These are phyloP conservation scores for Elymus sibiricus DNA, from an alignment of 176 grass and related monocot species.

Conservation along the genomic window DNA sequence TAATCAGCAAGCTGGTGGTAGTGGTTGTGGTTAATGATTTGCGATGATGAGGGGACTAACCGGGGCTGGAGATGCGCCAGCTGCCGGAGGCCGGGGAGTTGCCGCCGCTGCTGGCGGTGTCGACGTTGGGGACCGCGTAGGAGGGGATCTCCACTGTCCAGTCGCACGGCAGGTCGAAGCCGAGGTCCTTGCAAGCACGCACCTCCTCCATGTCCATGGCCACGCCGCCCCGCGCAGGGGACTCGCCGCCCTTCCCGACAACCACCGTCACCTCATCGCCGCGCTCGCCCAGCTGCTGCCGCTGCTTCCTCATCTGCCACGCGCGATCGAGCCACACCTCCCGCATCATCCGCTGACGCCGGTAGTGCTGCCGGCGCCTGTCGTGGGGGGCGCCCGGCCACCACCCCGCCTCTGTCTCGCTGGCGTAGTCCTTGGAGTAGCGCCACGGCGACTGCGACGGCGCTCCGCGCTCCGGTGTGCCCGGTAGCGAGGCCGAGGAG, in stretches of 20 bases:
- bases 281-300: neutral
- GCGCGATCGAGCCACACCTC: conserved; percentile 59
- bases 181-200: conserved; percentile 67
- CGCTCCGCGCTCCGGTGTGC: conserved; percentile 42
- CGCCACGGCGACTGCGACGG: conserved; percentile 6
- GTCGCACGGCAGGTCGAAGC: conserved; percentile 50
- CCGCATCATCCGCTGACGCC: conserved; percentile 32
- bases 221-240: conserved; percentile 6
- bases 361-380: neutral
- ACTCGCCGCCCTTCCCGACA: neutral
- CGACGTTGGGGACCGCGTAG: conserved; percentile 40
- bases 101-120: conserved; percentile 54
- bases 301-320: conserved; percentile 51
- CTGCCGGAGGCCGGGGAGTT: conserved; percentile 58
- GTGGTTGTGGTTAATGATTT: neutral
- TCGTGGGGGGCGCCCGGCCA: conserved; percentile 10
- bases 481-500: conserved; percentile 30
- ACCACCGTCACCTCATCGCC: neutral
- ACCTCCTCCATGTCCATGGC: conserved; percentile 72
- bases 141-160: conserved; percentile 56
- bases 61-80: conserved; percentile 62
- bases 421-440: conserved; percentile 50
- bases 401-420: conserved; percentile 54
- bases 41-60: conserved; percentile 4
- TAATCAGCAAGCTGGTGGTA: neutral